Base-by-base conservation (phyloP, 2,329 filamentous ascomycete species). In the Aspergillus cejpii region DNA sequence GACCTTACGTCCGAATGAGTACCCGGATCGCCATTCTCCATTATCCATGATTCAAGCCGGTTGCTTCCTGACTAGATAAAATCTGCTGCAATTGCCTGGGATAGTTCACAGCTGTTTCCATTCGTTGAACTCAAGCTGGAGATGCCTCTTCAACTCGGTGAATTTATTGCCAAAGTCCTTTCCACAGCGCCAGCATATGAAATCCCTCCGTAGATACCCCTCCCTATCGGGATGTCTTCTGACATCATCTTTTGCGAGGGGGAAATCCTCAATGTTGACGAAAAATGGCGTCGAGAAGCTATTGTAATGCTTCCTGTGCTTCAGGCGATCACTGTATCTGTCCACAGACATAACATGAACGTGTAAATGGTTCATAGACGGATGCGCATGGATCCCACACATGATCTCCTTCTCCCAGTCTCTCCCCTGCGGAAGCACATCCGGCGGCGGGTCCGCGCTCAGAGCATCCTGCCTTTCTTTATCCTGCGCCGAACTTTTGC, bases 341-440 rank as follows among this genome's bases (percentile, higher is more conserved):
- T 98, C 92, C 14, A 80, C 74, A 29, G 85, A 87, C 45, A 97
- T 69, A 23, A 97, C 80, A 65, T 98, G 92, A 3, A 97, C 75
- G 67, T 98, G 92, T 43, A 97, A 63, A 64, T 97, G 88, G 51
- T 79, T 83, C 92, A 98, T 97, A 44, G 84, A 90, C 2, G 92
- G 92, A 54, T 84, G 80, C 2, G 87, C 85, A 68, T 98, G 92
- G 6, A 95, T 78, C 11, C 92, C 92, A 15, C 82, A 77, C 39
- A 79, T 77, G 39, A 97, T 76, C 20, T 92, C 87, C 10, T 72
- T 70, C 31, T 72, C 68, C 87, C 89, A 97, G 67, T 96, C 82
- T 19, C 91, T 76, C 0, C 89, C 90, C 0, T 61, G 51, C 0
- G 89, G 89, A 6, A 90, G 69, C 34, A 73, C 64, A n/a, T 69